A percentile compares a stretch with the other conserved stretches of the same genome.
These are phyloP conservation scores for Fusarium circinatum DNA, from an alignment of 2,329 filamentous ascomycete species.

Conservation along the genomic window DNA sequence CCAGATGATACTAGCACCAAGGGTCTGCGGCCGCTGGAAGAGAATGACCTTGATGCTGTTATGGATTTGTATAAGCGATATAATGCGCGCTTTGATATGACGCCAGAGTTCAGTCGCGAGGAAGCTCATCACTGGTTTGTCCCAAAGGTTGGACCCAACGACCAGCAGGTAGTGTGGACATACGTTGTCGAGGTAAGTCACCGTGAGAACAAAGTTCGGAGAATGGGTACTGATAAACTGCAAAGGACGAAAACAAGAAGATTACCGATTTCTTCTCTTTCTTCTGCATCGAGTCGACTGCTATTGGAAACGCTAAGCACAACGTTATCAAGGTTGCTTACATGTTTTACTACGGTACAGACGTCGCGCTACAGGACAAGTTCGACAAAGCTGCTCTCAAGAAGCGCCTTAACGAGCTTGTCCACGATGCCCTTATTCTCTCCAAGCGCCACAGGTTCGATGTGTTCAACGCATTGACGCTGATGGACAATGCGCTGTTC, in stretches of 20 bases:
- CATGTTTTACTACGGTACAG: slow-evolving; percentile 95
- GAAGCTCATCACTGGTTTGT: slow-evolving; percentile 92
- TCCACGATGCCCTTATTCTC: slow-evolving; percentile 86
- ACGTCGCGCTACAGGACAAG: slow-evolving; percentile 73
- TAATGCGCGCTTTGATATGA: slow-evolving; percentile 82
- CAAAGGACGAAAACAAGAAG: slow-evolving; percentile 71
- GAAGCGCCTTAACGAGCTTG: slow-evolving; percentile 80
- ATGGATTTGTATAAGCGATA: slow-evolving; percentile 80
- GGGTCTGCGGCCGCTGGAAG: slow-evolving; percentile 83
- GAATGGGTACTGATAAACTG: not conserved
- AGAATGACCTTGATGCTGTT: slow-evolving; percentile 81
- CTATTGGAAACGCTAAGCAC: slow-evolving; percentile 84
- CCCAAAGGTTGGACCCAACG: slow-evolving; percentile 66
- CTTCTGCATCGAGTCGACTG: slow-evolving; percentile 92
- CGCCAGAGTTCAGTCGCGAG: slow-evolving; percentile 80
- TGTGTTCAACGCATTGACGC: slow-evolving; percentile 94
- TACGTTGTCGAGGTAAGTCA: slow-evolving; percentile 83
- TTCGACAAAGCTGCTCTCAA: slow-evolving; percentile 71
- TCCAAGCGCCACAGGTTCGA: slow-evolving; percentile 89
- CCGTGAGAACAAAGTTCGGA: too few species aligned
- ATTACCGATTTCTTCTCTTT: slow-evolving; percentile 98
- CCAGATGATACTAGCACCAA: slow-evolving; percentile 77
- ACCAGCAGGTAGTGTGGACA: slow-evolving; percentile 88
- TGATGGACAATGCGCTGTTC: slow-evolving; percentile 95
- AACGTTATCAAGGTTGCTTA: slow-evolving; percentile 88